phyloP scores from a whole-genome alignment of 2,329 filamentous ascomycete species.

The Cytospora leucostoma region DNA sequence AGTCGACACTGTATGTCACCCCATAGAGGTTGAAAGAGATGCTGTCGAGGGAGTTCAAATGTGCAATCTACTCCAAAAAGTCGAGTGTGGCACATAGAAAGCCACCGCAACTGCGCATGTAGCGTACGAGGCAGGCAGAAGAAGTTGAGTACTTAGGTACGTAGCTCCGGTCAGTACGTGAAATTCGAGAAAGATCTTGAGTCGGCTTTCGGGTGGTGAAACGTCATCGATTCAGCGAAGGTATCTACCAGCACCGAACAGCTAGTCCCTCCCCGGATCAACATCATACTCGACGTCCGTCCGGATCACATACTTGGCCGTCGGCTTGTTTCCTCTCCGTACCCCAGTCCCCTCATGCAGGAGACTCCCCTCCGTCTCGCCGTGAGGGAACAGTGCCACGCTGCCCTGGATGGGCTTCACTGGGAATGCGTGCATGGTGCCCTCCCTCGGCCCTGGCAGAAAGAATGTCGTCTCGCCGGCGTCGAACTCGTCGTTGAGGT shows the following conservation, averaged over 20 bases:
- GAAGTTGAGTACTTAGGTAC: no score
- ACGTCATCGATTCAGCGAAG: no score
- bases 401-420: conserved; percentile 69
- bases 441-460: conserved; percentile 63
- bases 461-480: conserved; percentile 44
- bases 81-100: no score
- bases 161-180: no score
- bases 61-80: no score
- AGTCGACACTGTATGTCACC: no score
- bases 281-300: conserved; percentile 73
- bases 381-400: conserved; percentile 70
- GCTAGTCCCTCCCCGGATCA: conserved; percentile 34
- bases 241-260: not conserved
- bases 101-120: no score
- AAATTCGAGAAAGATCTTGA: no score
- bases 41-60: no score
- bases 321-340: conserved; percentile 47
- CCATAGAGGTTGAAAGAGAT: no score
- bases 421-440: conserved; percentile 68
- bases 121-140: no score
- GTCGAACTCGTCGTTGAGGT: conserved; percentile 28
- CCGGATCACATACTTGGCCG: conserved; percentile 66
- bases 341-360: conserved; percentile 73
- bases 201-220: no score
- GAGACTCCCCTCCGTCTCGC: conserved; percentile 64